Evolutionary conservation across 2,329 filamentous ascomycete genomes (phyloP).

Genomic region (Cadophora luteo-olivacea): DNA sequence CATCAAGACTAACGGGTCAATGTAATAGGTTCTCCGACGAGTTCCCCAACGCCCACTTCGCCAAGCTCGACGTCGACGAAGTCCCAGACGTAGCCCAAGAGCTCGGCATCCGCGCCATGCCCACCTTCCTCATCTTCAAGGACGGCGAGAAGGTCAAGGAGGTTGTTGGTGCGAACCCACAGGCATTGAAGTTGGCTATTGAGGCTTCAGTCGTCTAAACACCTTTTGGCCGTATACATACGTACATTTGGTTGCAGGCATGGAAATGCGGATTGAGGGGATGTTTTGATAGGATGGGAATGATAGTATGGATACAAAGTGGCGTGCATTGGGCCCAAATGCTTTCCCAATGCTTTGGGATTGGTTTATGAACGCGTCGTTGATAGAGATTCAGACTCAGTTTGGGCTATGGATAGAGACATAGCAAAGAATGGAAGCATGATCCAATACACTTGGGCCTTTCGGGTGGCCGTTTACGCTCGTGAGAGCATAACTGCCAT

Average conservation of each 20-base stretch:
- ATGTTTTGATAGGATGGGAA: slow-evolving; percentile 12
- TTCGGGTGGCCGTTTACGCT: no score
- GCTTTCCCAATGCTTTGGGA: no score
- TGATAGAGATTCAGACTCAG: no score
- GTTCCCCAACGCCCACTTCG: slow-evolving; percentile 72
- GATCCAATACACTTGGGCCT: no score
- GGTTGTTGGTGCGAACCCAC: slow-evolving; percentile 83
- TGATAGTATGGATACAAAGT: no score
- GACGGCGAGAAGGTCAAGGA: slow-evolving; percentile 74
- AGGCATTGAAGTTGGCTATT: slow-evolving; percentile 59
- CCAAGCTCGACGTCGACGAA: slow-evolving; percentile 91
- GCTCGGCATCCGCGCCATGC: slow-evolving; percentile 87
- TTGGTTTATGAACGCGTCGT: no score
- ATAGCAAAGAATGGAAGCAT: no score
- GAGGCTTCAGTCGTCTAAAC: slow-evolving; percentile 13
- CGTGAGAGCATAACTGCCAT: no score
- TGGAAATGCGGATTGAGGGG: not conserved
- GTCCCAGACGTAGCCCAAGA: slow-evolving; percentile 77
- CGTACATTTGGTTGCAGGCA: not conserved
- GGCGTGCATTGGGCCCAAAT: no score
- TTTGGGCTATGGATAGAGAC: no score
- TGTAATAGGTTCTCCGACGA: slow-evolving; percentile 61
- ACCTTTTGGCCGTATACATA: not conserved
- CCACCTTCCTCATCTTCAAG: slow-evolving; percentile 88
- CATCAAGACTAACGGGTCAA: not conserved